Conservation (phyloP, 2,329 filamentous ascomycete species). For the Fusarium sp. region DNA sequence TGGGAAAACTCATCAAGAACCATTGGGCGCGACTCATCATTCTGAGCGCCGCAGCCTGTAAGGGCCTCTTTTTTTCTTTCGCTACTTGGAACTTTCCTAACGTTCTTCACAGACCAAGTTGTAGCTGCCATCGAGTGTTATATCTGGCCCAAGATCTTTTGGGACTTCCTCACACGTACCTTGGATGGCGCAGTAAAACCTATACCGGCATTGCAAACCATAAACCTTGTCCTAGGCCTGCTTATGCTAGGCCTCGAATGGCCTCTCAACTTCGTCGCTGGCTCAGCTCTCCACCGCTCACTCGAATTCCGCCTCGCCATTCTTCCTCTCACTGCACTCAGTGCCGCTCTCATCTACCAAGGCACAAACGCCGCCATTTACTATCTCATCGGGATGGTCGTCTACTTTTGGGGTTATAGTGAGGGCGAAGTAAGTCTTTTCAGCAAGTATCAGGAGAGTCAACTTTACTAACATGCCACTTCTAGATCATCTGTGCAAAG, state of each 20-base stretch:
- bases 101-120: conserved; percentile 77
- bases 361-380: conserved; percentile 92
- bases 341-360: conserved; percentile 85
- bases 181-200: conserved; percentile 88
- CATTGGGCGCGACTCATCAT: conserved; percentile 97
- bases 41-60: conserved; percentile 83
- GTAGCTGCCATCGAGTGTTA: conserved; percentile 84
- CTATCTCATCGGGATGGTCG: conserved; percentile 82
- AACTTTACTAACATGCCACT: conserved; percentile 14
- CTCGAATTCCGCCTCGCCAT: conserved; percentile 86
- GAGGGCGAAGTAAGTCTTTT: conserved; percentile 84
- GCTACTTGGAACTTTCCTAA: conserved; percentile 38
- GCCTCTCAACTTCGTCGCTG: conserved; percentile 81
- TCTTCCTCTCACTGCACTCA: conserved; percentile 79
- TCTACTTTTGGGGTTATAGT: conserved; percentile 97
- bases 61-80: conserved; percentile 37
- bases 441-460: background rate
- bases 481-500: conserved; percentile 71
- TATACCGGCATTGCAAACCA: conserved; percentile 84
- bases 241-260: conserved; percentile 88
- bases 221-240: conserved; percentile 87
- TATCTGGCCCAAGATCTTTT: conserved; percentile 99
- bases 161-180: conserved; percentile 93
- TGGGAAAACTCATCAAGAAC: conserved; percentile 99
- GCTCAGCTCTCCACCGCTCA: conserved; percentile 81